A percentile compares a stretch with the other conserved stretches of the same genome.
Conservation (phyloP, 305 asterid genomes). For the Galium porrigens region DNA sequence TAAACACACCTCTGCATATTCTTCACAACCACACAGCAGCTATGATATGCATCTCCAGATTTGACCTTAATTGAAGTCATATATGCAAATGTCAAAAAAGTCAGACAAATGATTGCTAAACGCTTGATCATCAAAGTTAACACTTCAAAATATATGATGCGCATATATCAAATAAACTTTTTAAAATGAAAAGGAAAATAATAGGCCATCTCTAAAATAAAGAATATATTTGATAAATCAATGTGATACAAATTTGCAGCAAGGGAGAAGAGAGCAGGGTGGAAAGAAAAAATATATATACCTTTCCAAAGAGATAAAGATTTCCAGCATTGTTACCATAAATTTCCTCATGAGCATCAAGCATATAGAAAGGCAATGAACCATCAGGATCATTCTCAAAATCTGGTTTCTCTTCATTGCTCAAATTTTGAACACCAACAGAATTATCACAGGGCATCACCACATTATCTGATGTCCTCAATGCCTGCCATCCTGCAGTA, state of each 20-base stretch:
- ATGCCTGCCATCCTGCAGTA: conserved; percentile 61
- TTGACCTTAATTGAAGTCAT: conserved; percentile 45
- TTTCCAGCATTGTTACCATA: conserved; percentile 67
- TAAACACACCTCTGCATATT: conserved; percentile 78
- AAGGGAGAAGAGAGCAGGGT: background rate
- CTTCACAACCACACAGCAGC: conserved; percentile 82
- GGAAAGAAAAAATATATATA: conserved; percentile 14
- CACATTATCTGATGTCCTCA: conserved; percentile 38
- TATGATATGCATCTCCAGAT: conserved; percentile 56
- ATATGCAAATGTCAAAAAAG: conserved; percentile 21
- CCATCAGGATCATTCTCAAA: conserved; percentile 64
- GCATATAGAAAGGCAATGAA: conserved; percentile 70
- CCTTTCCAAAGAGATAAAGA: conserved; percentile 91
- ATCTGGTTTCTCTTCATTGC: conserved; percentile 43
- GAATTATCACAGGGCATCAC: conserved; percentile 23
- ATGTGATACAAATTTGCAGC: background rate
- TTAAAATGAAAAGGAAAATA: background rate
- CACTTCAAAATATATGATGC: background rate
- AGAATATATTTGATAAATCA: background rate
- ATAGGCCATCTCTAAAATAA: background rate
- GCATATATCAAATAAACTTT: background rate
- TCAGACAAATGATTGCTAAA: background rate
- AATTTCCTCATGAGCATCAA: conserved; percentile 83
- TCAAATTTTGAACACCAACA: conserved; percentile 22
- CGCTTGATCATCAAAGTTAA: background rate